Percentiles rank a stretch among this genome's conserved stretches.
phyloP scores from a whole-genome alignment of 257 asterid genomes.

The Nicotiana attenuata region DNA sequence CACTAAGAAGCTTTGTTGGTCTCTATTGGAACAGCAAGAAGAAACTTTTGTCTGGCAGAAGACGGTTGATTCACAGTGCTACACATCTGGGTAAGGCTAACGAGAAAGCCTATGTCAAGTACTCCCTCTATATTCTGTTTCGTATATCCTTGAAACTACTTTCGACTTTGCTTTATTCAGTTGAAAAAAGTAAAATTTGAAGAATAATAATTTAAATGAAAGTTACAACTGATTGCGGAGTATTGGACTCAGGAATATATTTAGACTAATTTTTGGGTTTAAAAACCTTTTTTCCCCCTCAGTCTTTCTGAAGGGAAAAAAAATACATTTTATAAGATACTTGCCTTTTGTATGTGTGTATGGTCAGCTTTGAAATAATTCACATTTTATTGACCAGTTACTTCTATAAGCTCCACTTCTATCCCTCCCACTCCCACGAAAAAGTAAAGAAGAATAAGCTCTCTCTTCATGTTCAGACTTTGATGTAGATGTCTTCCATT shows the following conservation, averaged over 20 bases:
- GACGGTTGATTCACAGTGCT: conserved; percentile 65
- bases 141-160: background rate
- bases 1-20: conserved; percentile 72
- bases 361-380: background rate
- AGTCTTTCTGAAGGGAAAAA: background rate
- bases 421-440: background rate
- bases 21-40: conserved; percentile 65
- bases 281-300: background rate
- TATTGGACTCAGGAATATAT: background rate
- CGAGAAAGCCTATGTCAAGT: background rate
- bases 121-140: background rate
- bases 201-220: background rate
- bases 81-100: conserved; percentile 61
- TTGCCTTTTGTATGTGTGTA: background rate
- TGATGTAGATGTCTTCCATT: background rate
- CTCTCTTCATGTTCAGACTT: background rate
- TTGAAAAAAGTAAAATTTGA: background rate
- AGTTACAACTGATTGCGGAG: background rate
- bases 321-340: background rate
- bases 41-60: conserved; percentile 89
- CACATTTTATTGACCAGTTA: background rate
- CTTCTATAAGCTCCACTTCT: background rate
- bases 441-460: background rate
- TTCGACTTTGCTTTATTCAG: background rate
- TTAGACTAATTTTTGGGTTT: background rate